Base-by-base conservation (phyloP, 2,329 filamentous ascomycete species). In the Cladosporium colombiae region DNA sequence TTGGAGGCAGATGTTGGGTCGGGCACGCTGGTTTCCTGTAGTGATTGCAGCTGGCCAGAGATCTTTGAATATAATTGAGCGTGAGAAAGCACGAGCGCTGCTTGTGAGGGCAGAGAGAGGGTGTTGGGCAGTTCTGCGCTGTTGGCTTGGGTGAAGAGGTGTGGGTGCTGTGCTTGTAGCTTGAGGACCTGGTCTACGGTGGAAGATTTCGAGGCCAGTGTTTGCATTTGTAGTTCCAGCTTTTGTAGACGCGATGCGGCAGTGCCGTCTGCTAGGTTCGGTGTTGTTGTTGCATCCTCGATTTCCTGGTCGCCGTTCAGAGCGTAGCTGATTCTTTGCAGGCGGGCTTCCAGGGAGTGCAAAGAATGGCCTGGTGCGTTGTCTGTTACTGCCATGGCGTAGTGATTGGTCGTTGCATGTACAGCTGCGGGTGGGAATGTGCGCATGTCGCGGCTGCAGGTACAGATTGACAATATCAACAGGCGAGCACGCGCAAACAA, bases 1-100 rank as follows among this genome's bases (percentile, higher is more conserved):
- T 81, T 80, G 4, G 86, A 83, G 71, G 81, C 79, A 31, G 76
- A 73, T 35, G 78, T 74, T 3, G 81, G 75, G 27, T 79, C 76
- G 5, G 81, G 80, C 11, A 83, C 70, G n/a, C 65, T 68, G 60
- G 80, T 77, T 69, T 82, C 79, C 35, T 79, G 74, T 27, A 84
- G 75, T 1, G 80, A 77, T 31, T 79, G 78, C 37, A 83, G 76
- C 49, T 81, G 79, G 1, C 79, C 78, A 10, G 80, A 78, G 1
- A 75, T 77, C 16, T 76, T 75, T 23, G 77, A 78, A 68, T 81
- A 82, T 35, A 75, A 71, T 3, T 78, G 75, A 10, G 80, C 79
- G 58, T 81, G 79, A 25, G 81, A 78, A 13, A 83, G 75, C 0
- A 83, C 75, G 6, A 82, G 70, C n/a, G 76, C 74, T 3, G 74